Conservation (phyloP, 306 rosid genomes). For the Pterocarpus santalinus region DNA sequence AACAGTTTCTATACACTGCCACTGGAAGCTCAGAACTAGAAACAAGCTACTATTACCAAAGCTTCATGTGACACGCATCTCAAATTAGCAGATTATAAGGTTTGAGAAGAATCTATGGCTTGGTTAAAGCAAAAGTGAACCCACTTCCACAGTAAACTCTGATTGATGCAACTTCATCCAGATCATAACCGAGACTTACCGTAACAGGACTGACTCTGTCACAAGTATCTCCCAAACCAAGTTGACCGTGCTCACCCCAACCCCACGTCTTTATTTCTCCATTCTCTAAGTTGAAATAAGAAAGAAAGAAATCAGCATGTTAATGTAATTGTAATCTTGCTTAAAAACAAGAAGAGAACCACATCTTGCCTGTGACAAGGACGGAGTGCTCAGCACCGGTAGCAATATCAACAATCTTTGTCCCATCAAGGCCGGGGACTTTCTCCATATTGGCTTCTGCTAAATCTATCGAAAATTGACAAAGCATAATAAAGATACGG, state of each 20-base stretch:
- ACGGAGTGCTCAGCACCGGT: slow-evolving; percentile 91
- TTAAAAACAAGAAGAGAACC: neutral
- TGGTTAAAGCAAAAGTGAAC: slow-evolving; percentile 69
- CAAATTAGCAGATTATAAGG: slow-evolving; percentile 18
- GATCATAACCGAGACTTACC: slow-evolving; percentile 49
- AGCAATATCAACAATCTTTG: slow-evolving; percentile 63
- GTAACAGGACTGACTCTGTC: slow-evolving; percentile 68
- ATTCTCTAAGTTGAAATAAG: slow-evolving; percentile 51
- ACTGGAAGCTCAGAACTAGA: slow-evolving; percentile 23
- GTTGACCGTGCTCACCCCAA: slow-evolving; percentile 99
- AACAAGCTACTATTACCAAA: slow-evolving; percentile 1
- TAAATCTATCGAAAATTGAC: slow-evolving; percentile 45
- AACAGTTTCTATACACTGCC: slow-evolving; percentile 2
- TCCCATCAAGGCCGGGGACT: slow-evolving; percentile 63
- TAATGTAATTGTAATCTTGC: neutral
- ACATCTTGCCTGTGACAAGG: slow-evolving; percentile 69
- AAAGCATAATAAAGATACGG: slow-evolving; percentile 7
- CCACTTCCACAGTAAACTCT: slow-evolving; percentile 90
- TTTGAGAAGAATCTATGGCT: slow-evolving; percentile 35
- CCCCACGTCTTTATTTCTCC: slow-evolving; percentile 88
- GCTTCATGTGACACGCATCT: slow-evolving; percentile 5
- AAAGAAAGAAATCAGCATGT: slow-evolving; percentile 24
- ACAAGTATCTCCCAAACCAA: slow-evolving; percentile 78
- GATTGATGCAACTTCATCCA: slow-evolving; percentile 42
- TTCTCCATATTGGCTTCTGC: slow-evolving; percentile 55